Conservation (phyloP, 257 asterid species). For the Solanum ossicruentum region DNA sequence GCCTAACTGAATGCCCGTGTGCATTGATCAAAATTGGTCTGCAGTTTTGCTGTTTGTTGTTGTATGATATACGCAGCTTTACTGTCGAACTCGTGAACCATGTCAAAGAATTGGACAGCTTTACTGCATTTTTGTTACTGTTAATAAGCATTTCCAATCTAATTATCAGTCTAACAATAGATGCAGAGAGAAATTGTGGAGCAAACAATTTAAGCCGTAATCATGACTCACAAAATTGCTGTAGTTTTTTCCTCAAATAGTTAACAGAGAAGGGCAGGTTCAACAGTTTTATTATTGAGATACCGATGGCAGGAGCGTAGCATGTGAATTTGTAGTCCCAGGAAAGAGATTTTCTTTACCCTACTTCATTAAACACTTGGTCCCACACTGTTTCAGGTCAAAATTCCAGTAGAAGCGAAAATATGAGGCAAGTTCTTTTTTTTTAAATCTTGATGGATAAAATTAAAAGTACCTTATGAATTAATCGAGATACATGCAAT, state of each 20-base stretch:
- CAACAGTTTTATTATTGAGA: neutral
- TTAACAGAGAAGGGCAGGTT: neutral
- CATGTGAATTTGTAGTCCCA: neutral
- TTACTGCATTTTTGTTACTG: neutral
- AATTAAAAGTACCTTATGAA: neutral
- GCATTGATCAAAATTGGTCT: neutral
- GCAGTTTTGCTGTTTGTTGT: neutral
- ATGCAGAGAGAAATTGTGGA: neutral
- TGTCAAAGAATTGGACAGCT: neutral
- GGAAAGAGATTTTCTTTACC: neutral
- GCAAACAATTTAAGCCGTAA: neutral
- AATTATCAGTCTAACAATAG: neutral
- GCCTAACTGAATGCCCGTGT: neutral
- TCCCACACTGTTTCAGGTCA: neutral
- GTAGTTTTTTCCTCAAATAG: neutral
- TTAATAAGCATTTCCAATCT: neutral
- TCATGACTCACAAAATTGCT: neutral
- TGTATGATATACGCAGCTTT: neutral
- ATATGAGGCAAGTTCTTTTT: neutral
- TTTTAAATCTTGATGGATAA: neutral
- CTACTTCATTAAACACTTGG: neutral
- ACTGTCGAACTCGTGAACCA: neutral
- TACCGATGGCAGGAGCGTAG: neutral
- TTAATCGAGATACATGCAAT: neutral
- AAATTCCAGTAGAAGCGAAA: neutral